A percentile compares a stretch with the other conserved stretches of the same genome.
Evolutionary conservation across 805 yeast species (phyloP).

Genomic region (Myxozyma geophila): DNA sequence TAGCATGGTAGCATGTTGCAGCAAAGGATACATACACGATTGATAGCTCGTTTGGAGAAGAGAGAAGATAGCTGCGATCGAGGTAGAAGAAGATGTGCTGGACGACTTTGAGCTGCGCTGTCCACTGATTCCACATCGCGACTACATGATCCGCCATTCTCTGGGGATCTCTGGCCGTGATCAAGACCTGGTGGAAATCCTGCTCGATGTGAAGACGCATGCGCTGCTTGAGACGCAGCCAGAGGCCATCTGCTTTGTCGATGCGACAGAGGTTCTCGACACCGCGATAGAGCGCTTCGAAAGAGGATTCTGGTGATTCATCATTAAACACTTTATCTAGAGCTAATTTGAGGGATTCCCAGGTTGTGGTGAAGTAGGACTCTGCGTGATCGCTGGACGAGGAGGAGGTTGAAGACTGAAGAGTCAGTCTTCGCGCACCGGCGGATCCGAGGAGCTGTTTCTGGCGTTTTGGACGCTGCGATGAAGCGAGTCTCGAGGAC

Average conservation of each 20-base stretch:
- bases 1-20: background rate
- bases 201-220: constrained; percentile 2
- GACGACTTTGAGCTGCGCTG: constrained; percentile 35
- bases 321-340: constrained; percentile 24
- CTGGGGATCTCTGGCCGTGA: background rate
- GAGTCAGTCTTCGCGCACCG: constrained; percentile 28
- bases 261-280: constrained; percentile 43
- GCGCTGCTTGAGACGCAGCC: constrained; percentile 35
- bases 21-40: background rate
- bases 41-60: constrained; percentile 12
- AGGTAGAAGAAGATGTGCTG: constrained; percentile 42
- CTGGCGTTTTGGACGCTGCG: constrained; percentile 32
- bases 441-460: constrained; percentile 22
- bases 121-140: constrained; percentile 33
- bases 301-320: constrained; percentile 27
- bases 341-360: constrained; percentile 21
- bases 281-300: constrained; percentile 43
- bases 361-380: constrained; percentile 23
- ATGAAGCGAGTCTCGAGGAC: constrained; percentile 13
- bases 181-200: background rate
- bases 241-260: constrained; percentile 37
- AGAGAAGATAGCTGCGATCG: constrained; percentile 41
- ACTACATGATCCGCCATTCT: constrained; percentile 34
- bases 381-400: constrained; percentile 17
- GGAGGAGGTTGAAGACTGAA: constrained; percentile 2